A percentile compares a stretch with the other conserved stretches of the same genome.
Conservation (phyloP, 495 filamentous ascomycete species). For the Filosporella fistucella region DNA sequence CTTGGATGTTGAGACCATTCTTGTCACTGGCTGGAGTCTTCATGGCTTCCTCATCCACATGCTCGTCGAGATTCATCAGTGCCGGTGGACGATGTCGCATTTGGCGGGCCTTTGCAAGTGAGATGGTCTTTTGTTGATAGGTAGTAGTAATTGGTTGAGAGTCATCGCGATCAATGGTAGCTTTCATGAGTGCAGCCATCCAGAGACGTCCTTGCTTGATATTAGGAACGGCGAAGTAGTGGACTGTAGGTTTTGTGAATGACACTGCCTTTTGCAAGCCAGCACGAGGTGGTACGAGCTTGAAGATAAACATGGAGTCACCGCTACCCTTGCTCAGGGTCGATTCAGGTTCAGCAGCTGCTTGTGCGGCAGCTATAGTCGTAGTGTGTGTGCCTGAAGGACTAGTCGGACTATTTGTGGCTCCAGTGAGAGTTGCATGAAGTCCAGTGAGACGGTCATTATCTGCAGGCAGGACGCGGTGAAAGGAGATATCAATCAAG, state of each 20-base stretch:
- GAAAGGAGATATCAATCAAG: conserved; percentile 94
- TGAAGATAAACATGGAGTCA: conserved; percentile 90
- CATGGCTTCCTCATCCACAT: conserved; percentile 27
- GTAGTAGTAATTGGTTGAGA: conserved; percentile 71
- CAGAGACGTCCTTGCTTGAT: conserved; percentile 83
- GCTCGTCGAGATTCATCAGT: conserved; percentile 68
- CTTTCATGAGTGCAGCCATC: conserved; percentile 99
- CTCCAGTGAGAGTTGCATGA: conserved; percentile 88
- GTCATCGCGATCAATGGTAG: conserved; percentile 94
- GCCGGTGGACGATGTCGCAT: conserved; percentile 63
- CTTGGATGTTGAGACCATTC: conserved; percentile 42
- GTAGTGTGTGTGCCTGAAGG: conserved; percentile 60
- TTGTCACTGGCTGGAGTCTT: conserved; percentile 23
- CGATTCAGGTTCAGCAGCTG: conserved; percentile 34
- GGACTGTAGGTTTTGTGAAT: conserved; percentile 93
- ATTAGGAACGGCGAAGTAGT: conserved; percentile 95
- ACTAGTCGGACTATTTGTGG: conserved; percentile 67
- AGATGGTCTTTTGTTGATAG: conserved; percentile 72
- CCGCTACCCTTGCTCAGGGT: conserved; percentile 27
- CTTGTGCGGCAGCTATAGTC: conserved; percentile 44
- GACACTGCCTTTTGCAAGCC: conserved; percentile 89
- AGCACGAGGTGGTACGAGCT: conserved; percentile 84
- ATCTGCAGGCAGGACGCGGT: conserved; percentile 92
- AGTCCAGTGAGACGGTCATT: conserved; percentile 84
- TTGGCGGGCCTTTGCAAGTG: conserved; percentile 30